Percentiles rank a stretch among this genome's conserved stretches.
These are phyloP conservation scores for Colletotrichum somersetense DNA, from an alignment of 2,329 filamentous ascomycete species.

Conservation along the genomic window DNA sequence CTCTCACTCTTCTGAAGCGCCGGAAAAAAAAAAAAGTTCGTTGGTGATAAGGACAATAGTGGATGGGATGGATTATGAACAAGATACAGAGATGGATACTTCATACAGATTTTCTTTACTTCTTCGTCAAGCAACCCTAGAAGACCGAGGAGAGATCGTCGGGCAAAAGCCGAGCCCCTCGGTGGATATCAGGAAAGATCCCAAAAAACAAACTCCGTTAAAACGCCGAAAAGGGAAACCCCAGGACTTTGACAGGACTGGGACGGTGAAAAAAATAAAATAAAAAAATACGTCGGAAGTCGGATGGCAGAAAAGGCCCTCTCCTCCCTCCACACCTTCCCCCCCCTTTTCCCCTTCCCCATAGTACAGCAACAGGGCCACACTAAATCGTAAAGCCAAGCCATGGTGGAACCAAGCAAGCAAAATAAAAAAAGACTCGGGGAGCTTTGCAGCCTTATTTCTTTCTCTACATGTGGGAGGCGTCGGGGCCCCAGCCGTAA, in stretches of 20 bases:
- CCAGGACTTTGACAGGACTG: background rate
- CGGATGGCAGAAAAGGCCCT: no score
- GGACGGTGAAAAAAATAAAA: background rate
- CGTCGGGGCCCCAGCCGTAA: slow-evolving; percentile 29
- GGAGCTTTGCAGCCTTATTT: background rate
- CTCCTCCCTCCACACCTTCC: no score
- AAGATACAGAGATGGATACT: background rate
- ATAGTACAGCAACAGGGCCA: background rate
- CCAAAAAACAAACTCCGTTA: background rate
- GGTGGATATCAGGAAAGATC: background rate
- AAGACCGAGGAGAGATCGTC: background rate
- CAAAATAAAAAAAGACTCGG: no score
- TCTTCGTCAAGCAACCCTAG: background rate
- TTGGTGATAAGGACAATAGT: background rate
- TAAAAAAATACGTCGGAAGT: background rate
- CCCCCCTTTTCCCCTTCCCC: background rate
- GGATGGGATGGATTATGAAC: background rate
- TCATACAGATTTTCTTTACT: background rate
- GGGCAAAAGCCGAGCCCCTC: background rate
- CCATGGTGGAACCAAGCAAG: background rate
- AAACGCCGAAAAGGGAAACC: background rate
- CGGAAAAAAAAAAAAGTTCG: background rate
- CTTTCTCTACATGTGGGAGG: slow-evolving; percentile 17
- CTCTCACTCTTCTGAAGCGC: no score
- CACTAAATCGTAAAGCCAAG: background rate